A percentile compares a stretch with the other conserved stretches of the same genome.
phyloP scores from a whole-genome alignment of 305 asterid species.

The Solanum hybrid region DNA sequence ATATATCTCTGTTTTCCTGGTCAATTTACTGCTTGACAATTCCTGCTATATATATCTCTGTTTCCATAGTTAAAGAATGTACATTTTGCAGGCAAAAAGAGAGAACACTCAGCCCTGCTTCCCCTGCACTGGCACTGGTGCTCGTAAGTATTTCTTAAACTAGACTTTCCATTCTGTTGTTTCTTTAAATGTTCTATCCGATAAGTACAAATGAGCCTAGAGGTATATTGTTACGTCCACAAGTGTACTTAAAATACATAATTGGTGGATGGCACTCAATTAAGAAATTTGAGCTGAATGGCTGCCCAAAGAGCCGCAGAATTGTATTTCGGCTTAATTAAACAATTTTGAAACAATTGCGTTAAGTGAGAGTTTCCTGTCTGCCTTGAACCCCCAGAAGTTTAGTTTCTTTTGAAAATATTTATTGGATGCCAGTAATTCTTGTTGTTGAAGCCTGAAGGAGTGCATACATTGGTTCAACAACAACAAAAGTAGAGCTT shows the following conservation, averaged over 20 bases:
- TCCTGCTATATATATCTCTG: too few species aligned
- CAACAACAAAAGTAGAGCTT: too few species aligned
- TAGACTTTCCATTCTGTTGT: background rate
- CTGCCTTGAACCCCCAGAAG: background rate
- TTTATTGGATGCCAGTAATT: background rate
- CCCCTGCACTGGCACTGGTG: slow-evolving; percentile 82
- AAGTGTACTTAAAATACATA: background rate
- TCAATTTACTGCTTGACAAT: too few species aligned
- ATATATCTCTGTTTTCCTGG: too few species aligned
- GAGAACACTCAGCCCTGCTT: slow-evolving; percentile 91
- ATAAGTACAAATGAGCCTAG: background rate
- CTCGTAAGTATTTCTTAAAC: slow-evolving; percentile 50
- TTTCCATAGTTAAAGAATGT: background rate
- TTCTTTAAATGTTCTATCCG: background rate
- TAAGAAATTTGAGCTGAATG: background rate
- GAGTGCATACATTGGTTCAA: background rate
- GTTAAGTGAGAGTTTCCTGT: background rate
- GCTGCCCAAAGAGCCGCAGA: background rate
- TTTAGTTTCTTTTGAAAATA: background rate
- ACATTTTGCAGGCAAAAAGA: slow-evolving; percentile 59
- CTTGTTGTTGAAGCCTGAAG: background rate
- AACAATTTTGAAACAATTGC: background rate
- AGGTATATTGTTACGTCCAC: background rate
- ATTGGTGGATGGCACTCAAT: background rate
- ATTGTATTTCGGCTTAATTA: background rate